These are phyloP conservation scores for Solanum ahanhuiri DNA, from an alignment of 257 asterid species.

Conservation along the genomic window DNA sequence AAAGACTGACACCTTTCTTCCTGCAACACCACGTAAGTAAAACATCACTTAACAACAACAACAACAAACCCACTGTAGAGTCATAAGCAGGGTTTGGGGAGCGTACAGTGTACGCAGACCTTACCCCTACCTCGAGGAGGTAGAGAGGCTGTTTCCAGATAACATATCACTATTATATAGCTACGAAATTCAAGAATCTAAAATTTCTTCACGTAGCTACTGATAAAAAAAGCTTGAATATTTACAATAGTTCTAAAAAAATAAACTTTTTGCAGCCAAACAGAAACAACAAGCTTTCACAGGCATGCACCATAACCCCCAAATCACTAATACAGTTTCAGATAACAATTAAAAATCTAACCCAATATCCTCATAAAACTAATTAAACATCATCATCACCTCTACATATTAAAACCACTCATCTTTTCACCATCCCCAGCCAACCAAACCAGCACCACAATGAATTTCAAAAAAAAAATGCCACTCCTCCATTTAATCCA, in stretches of 20 bases:
- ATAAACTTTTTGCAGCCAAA: not conserved
- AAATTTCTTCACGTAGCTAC: not conserved
- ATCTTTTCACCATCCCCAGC: not conserved
- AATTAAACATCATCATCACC: not conserved
- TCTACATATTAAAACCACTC: not conserved
- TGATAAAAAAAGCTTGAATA: not conserved
- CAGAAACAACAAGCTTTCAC: not conserved
- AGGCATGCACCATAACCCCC: not conserved
- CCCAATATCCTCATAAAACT: not conserved
- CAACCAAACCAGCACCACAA: not conserved
- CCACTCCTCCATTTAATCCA: not conserved
- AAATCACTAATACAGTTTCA: not conserved
- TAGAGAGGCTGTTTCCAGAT: not conserved
- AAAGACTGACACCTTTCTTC: conserved; percentile 16
- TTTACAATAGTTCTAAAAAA: not conserved
- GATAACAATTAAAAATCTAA: not conserved
- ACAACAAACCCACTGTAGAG: not conserved
- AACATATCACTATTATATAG: not conserved
- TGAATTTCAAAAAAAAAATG: not conserved
- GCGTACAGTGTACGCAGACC: not conserved
- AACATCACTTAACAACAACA: not conserved
- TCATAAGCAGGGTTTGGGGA: not conserved
- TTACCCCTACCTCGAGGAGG: not conserved
- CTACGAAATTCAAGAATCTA: not conserved
- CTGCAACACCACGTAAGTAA: conserved; percentile 8